These are phyloP conservation scores for Raddia guianensis DNA, from an alignment of 176 grass and related monocot genomes.

Conservation along the genomic window DNA sequence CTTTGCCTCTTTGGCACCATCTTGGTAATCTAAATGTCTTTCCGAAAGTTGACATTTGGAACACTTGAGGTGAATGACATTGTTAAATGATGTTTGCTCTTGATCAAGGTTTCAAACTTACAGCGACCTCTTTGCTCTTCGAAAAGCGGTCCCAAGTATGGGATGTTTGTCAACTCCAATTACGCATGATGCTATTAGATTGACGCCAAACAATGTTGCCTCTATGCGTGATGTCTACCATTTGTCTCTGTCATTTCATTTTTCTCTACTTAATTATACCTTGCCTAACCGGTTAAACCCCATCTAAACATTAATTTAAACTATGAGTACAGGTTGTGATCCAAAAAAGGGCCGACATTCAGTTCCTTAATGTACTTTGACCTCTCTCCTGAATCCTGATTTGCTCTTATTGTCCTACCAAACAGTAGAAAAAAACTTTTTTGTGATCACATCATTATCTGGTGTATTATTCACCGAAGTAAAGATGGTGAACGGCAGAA, in stretches of 20 bases:
- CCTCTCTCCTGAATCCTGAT: slow-evolving; percentile 17
- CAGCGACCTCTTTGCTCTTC: background rate
- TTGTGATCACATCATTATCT: background rate
- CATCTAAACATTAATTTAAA: slow-evolving; percentile 13
- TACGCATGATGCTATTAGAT: background rate
- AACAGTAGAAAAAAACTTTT: background rate
- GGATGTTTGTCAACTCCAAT: background rate
- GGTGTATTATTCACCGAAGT: background rate
- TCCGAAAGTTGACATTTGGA: background rate
- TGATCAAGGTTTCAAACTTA: background rate
- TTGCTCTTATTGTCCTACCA: background rate
- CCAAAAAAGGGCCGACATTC: background rate
- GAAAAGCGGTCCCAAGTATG: background rate
- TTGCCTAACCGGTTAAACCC: background rate
- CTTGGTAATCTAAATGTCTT: background rate
- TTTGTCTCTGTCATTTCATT: background rate
- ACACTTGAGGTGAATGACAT: background rate
- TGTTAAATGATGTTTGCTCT: background rate
- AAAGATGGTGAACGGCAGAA: background rate
- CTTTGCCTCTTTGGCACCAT: background rate
- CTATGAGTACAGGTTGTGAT: background rate
- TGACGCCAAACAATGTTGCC: slow-evolving; percentile 1
- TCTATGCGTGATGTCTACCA: background rate
- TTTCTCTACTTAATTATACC: background rate
- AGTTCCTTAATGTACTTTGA: slow-evolving; percentile 28